Percentiles rank a stretch among this genome's conserved stretches.
These are phyloP conservation scores for Leccinum obscurum DNA, from an alignment of 768 basidiomycete genomes.

Conservation along the genomic window DNA sequence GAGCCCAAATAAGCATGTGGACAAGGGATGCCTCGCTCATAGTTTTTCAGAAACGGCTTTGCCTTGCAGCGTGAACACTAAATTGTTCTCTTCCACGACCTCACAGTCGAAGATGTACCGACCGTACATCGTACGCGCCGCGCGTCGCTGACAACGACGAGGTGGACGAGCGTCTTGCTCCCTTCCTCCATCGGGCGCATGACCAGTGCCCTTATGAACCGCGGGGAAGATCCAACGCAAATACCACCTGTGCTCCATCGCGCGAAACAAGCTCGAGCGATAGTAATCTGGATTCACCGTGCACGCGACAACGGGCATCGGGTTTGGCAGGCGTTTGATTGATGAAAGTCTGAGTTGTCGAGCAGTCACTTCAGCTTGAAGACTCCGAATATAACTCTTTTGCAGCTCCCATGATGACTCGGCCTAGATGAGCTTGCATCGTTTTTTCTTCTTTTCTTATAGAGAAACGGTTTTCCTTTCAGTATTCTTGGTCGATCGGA, in stretches of 20 bases:
- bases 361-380: no score
- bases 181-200: conserved; percentile 34
- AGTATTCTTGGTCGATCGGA: not conserved
- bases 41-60: no score
- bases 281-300: no score
- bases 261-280: conserved; percentile 20
- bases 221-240: not conserved
- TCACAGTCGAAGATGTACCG: no score
- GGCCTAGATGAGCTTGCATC: not conserved
- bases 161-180: conserved; percentile 33
- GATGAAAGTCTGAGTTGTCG: no score
- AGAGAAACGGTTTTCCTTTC: not conserved
- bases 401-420: conserved; percentile 8
- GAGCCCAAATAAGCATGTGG: no score
- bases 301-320: no score
- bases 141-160: conserved; percentile 6
- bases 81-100: no score
- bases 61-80: no score
- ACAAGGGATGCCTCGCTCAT: no score
- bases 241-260: conserved; percentile 12
- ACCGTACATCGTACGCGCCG: no score
- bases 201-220: conserved; percentile 12
- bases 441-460: not conserved
- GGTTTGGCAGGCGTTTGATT: no score
- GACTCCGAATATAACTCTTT: conserved; percentile 58